A percentile compares a stretch with the other conserved stretches of the same genome.
Conservation (phyloP, 768 basidiomycete species). For the Suillus sp. region DNA sequence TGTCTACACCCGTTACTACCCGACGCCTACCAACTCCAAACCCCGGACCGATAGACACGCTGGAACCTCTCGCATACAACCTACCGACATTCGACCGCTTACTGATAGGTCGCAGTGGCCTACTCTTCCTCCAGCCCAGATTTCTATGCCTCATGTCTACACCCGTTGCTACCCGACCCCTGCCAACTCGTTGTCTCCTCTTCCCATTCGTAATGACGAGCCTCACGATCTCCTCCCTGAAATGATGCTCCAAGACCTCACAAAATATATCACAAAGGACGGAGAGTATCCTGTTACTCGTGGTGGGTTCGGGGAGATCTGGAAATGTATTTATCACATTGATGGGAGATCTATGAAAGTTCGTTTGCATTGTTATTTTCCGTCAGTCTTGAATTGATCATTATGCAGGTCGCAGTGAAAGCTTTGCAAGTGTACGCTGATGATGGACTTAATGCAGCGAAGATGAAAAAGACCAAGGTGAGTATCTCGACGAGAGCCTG, state of each 20-base stretch:
- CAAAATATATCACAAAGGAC: background rate
- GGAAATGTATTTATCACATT: background rate
- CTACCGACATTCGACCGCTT: no score
- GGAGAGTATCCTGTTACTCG: conserved; percentile 6
- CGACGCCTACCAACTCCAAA: background rate
- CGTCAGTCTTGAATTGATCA: background rate
- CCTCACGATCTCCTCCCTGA: background rate
- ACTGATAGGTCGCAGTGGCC: no score
- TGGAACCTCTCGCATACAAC: no score
- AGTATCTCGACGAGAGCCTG: background rate
- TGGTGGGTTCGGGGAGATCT: conserved; percentile 10
- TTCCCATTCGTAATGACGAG: background rate
- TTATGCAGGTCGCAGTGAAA: conserved; percentile 26
- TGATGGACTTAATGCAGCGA: conserved; percentile 7
- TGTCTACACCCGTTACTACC: background rate
- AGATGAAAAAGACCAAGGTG: background rate
- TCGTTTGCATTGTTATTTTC: background rate
- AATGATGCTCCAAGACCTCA: background rate
- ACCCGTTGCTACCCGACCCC: background rate
- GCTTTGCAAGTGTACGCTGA: conserved; percentile 25
- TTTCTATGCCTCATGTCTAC: no score
- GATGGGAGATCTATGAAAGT: background rate
- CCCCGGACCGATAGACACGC: no score
- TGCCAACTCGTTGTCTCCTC: background rate
- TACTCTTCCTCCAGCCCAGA: no score